Evolutionary conservation across 345 rosid species (phyloP), one percentile per base, ranked within the genome.

Genomic region (Dipteronia sinensis): DNA sequence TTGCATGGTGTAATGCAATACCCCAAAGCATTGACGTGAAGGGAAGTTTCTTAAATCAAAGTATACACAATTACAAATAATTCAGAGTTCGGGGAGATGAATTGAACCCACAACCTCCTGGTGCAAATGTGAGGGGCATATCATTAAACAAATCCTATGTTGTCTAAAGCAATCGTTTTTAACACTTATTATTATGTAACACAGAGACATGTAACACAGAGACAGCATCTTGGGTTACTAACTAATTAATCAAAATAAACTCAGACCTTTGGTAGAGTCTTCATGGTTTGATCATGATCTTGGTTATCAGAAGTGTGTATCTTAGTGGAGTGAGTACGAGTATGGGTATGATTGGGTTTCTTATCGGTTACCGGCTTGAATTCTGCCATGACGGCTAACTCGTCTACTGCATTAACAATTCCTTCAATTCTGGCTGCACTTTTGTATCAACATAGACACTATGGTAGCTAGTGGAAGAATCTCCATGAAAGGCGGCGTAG

Each of bases 401-500:
- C 91, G 3, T 80, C 76, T 1, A 90, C 89, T 53, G 83, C 88
- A 46, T 86, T 81, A 6, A 76, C 90, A 38, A 84, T 76, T 23
- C 73, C 84, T 67, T 89, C 90, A 40, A 89, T 80, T 85, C 90
- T 88, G 20, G 84, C 72, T 49, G 93, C 87, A 55, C 76, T 90
- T 90, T 79, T 92, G 94, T 7, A 77, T 81, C 77, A 92, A 56
- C 89, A 92, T 69, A 1, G 91, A 83, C 34, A 85, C 91, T 49
- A 88, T 42, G 51, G 95, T 92, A 42, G 86, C 86, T 19, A 89
- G 85, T 0, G 92, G 90, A 79, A 94, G 84, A 74, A 91, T 76
- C 72, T 86, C 91, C 78, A 86, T 77, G 74, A 89, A 63, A n/a
- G 90, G 77, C 70, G 76, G 78, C 10, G 38, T 5, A 34, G 71